These are phyloP conservation scores for Podospora sp. DNA, from an alignment of 495 filamentous ascomycete species.

Conservation along the genomic window DNA sequence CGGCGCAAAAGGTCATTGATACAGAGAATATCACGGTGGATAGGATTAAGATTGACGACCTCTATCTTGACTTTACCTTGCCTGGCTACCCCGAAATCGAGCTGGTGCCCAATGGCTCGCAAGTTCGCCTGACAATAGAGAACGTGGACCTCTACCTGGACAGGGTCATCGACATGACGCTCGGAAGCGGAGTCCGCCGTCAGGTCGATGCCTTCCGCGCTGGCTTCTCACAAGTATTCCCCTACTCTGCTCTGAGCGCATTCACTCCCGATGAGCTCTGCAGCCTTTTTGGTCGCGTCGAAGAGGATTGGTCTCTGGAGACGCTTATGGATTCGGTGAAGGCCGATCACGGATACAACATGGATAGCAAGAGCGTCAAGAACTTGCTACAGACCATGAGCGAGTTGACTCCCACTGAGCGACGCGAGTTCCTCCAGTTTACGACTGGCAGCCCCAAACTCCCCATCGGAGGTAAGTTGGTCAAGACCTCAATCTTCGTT, in stretches of 20 bases:
- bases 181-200: constrained; percentile 81
- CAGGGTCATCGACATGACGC: constrained; percentile 85
- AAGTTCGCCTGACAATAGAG: constrained; percentile 77
- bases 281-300: constrained; percentile 88
- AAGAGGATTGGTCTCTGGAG: constrained; percentile 98
- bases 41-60: constrained; percentile 77
- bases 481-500: neutral
- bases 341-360: constrained; percentile 99
- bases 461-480: constrained; percentile 86
- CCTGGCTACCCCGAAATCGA: constrained; percentile 93
- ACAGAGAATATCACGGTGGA: constrained; percentile 70
- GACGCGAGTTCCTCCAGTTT: constrained; percentile 96
- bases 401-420: constrained; percentile 71
- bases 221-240: constrained; percentile 96
- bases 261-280: constrained; percentile 98
- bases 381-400: constrained; percentile 97
- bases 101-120: constrained; percentile 71
- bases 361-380: constrained; percentile 96
- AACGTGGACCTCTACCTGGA: constrained; percentile 89
- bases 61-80: constrained; percentile 90
- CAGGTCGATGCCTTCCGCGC: constrained; percentile 90
- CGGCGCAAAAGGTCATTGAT: constrained; percentile 69
- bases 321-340: constrained; percentile 98
- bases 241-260: constrained; percentile 85
- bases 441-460: constrained; percentile 98